Evolutionary conservation across 768 basidiomycete genomes (phyloP), one percentile per base, ranked within the genome.

Genomic region (Lepiota venenata): DNA sequence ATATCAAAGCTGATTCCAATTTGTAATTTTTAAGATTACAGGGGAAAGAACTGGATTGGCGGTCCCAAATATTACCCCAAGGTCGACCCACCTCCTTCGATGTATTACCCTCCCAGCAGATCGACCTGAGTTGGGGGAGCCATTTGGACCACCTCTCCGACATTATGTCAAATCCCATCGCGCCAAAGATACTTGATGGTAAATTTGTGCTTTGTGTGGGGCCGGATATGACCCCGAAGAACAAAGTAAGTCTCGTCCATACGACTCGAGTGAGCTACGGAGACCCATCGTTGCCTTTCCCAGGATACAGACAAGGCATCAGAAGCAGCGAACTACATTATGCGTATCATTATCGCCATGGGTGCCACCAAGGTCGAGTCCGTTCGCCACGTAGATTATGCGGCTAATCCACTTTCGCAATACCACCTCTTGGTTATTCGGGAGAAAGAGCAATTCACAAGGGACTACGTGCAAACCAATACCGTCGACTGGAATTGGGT

Each of bases 341-440:
- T 78, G 20, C 82, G 81, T 47, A 87, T 94, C 56, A 78, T 92
- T 35, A 67, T 91, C 40, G 80, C 82, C 27, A 90, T 94, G 84
- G 91, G 92, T 0, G 90, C 93, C 0, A 68, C 71, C 6, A 73
- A 69, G 11, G 85, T 95, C 43, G 87, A 91, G 66, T 83, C 83
- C 2, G 79, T 85, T 25, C 66, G 71, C 7, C 78, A 82, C n/a
- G 27, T 69, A 8, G 73, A 69, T 53, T 66, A 71, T 56, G 78
- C 81, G 3, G 72, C 71, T 1, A 56, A 57, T 27, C 64, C 69
- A 41, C 20, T 73, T 60, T 12, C 55, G 18, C 25, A 65, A 6
- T 91, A 82, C 65, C 78, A 87, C 62, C 85, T 83, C 56, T 68
- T 91, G 38, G 74, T 93, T 49, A 75, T 84, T 56, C 80, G 81